These are phyloP conservation scores for Glebionis coronaria DNA, from an alignment of 129 eudicot species.

Conservation along the genomic window DNA sequence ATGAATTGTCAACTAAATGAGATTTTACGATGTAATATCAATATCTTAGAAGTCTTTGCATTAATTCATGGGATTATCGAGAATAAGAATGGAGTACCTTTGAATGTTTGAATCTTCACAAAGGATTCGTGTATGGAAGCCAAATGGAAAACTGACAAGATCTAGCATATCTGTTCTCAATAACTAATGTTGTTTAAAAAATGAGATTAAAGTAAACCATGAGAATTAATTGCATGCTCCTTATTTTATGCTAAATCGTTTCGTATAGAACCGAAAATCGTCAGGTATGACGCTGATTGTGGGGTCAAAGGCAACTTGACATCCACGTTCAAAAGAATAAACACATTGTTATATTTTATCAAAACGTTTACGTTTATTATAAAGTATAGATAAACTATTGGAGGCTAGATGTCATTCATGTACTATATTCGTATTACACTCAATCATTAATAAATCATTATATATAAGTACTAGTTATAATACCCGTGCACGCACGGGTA, in stretches of 20 bases:
- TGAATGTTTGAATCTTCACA: not conserved
- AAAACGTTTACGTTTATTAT: not conserved
- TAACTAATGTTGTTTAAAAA: not conserved
- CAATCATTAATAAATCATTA: slow-evolving; percentile 10
- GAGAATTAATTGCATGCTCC: slow-evolving; percentile 6
- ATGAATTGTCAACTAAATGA: no score
- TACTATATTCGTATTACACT: slow-evolving; percentile 11
- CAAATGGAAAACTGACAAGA: slow-evolving; percentile 18
- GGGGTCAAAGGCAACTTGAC: not conserved
- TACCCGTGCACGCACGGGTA: no score
- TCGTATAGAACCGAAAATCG: slow-evolving; percentile 18
- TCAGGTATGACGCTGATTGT: slow-evolving; percentile 32
- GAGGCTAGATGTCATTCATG: slow-evolving; percentile 20
- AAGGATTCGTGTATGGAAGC: not conserved
- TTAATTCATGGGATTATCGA: not conserved
- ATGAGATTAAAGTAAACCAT: slow-evolving; percentile 11
- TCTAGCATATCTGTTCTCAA: slow-evolving; percentile 16
- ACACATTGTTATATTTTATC: slow-evolving; percentile 16
- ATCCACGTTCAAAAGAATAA: slow-evolving; percentile 24
- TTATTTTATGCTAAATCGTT: not conserved
- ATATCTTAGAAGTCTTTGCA: not conserved
- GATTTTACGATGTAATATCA: not conserved
- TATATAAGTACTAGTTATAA: not conserved
- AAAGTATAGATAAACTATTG: slow-evolving; percentile 10
- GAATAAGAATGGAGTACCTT: not conserved